Conservation (phyloP, 2,329 filamentous ascomycete species). For the Chrysoporthe puriensis region DNA sequence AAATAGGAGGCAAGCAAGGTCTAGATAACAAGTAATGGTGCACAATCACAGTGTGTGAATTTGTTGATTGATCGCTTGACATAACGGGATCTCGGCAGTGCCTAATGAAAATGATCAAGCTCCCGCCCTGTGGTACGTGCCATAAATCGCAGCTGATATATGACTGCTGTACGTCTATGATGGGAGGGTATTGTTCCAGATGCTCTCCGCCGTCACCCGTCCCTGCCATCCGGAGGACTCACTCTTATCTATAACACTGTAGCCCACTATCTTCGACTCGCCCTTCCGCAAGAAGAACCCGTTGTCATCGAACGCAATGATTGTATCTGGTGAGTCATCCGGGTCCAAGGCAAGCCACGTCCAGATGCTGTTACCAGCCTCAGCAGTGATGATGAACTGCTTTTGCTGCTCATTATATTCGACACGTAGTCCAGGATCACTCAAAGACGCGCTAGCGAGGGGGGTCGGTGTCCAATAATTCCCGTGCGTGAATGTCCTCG, state of each 20-base stretch:
- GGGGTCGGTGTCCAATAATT: slow-evolving; percentile 54
- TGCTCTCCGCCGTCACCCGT: slow-evolving; percentile 53
- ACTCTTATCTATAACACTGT: slow-evolving; percentile 47
- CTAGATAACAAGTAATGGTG: too few species aligned
- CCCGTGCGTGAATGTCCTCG: slow-evolving; percentile 49
- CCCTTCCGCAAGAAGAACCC: slow-evolving; percentile 53
- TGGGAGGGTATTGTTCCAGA: slow-evolving; percentile 50
- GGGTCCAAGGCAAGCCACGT: slow-evolving; percentile 54
- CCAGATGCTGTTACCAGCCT: slow-evolving; percentile 52
- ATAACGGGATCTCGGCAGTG: too few species aligned
- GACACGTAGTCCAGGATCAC: slow-evolving; percentile 50
- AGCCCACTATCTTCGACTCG: slow-evolving; percentile 48
- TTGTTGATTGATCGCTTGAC: too few species aligned
- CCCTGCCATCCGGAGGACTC: slow-evolving; percentile 35
- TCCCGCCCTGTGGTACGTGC: not conserved
- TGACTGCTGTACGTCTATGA: not conserved
- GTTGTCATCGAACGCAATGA: slow-evolving; percentile 57
- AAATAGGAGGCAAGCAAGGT: not conserved
- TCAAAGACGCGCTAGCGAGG: slow-evolving; percentile 48
- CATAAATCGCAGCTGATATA: not conserved
- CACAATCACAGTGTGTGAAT: too few species aligned
- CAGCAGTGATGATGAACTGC: slow-evolving; percentile 52
- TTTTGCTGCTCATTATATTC: slow-evolving; percentile 31
- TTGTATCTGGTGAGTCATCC: slow-evolving; percentile 46
- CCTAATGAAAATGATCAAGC: too few species aligned